Evolutionary conservation across 805 yeast species (phyloP).

Genomic region (Saccharomycopsis synnaedendra): DNA sequence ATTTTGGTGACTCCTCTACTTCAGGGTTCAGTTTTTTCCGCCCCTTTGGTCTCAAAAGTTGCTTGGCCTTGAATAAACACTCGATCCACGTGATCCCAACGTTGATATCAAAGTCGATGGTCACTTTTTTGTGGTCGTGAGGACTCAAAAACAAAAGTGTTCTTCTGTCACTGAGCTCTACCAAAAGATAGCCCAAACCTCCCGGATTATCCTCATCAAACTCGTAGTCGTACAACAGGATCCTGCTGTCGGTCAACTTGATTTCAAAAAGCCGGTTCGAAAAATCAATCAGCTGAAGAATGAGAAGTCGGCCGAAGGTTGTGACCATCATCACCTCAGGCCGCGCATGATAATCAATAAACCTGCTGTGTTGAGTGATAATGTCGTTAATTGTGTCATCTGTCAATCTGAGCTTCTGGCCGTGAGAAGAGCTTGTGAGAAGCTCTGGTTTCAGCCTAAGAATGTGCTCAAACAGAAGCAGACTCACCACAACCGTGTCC

Average conservation of each 20-base stretch:
- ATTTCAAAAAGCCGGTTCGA: conserved; percentile 26
- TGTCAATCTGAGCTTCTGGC: conserved; percentile 19
- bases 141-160: conserved; percentile 44
- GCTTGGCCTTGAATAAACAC: conserved; percentile 54
- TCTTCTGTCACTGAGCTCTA: conserved; percentile 48
- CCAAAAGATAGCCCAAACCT: conserved; percentile 48
- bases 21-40: not conserved
- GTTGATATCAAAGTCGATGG: conserved; percentile 34
- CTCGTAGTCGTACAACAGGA: conserved; percentile 74
- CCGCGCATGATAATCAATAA: conserved; percentile 18
- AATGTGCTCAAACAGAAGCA: conserved; percentile 23
- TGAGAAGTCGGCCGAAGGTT: conserved; percentile 23
- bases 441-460: conserved; percentile 18
- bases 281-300: conserved; percentile 21
- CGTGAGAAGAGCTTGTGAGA: conserved; percentile 17
- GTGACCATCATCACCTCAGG: conserved; percentile 24
- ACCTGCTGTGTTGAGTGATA: conserved; percentile 19
- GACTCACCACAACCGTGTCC: conserved; percentile 20
- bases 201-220: conserved; percentile 40
- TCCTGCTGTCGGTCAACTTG: conserved; percentile 36
- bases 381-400: conserved; percentile 25
- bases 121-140: conserved; percentile 17
- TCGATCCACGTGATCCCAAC: conserved; percentile 54
- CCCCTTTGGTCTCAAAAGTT: conserved; percentile 29
- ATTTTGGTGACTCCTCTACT: not conserved